A percentile compares a stretch with the other conserved stretches of the same genome.
These are phyloP conservation scores for Blastomyces parvus DNA, from an alignment of 2,329 filamentous ascomycete genomes.

Conservation along the genomic window DNA sequence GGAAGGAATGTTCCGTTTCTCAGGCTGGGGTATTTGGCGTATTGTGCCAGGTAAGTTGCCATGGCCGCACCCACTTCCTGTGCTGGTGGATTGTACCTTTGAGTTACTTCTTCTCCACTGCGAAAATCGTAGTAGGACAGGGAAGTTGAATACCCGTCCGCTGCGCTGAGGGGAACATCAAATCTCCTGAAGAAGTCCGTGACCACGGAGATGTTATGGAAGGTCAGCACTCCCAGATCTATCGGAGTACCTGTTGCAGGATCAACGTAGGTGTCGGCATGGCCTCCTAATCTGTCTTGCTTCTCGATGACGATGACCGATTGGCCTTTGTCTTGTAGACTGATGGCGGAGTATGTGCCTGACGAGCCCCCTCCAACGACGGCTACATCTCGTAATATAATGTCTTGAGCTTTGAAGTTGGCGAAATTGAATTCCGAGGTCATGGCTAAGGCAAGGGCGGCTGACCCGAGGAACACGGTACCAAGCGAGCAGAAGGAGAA, in stretches of 20 bases:
- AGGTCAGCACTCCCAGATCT: not conserved
- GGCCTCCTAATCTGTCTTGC: not conserved
- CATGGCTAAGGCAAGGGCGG: not conserved
- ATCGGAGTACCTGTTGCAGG: not conserved
- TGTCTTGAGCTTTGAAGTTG: not conserved
- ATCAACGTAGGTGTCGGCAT: not conserved
- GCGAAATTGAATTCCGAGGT: not conserved
- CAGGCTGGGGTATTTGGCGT: too few species aligned
- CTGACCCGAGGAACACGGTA: not conserved
- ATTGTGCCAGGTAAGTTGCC: too few species aligned
- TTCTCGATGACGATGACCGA: not conserved
- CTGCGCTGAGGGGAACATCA: not conserved
- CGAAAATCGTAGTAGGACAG: not conserved
- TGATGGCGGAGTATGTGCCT: not conserved
- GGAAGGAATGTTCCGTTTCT: too few species aligned
- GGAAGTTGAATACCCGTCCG: not conserved
- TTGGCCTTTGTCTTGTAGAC: not conserved
- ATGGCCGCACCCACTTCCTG: too few species aligned
- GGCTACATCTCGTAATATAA: not conserved
- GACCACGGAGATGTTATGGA: not conserved
- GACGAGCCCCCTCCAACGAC: not conserved
- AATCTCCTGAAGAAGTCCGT: not conserved
- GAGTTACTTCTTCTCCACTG: too few species aligned
- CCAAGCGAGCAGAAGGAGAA: not conserved
- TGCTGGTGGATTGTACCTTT: too few species aligned